Conservation (phyloP, 257 asterid genomes). For the Fraxinus excelsior region DNA sequence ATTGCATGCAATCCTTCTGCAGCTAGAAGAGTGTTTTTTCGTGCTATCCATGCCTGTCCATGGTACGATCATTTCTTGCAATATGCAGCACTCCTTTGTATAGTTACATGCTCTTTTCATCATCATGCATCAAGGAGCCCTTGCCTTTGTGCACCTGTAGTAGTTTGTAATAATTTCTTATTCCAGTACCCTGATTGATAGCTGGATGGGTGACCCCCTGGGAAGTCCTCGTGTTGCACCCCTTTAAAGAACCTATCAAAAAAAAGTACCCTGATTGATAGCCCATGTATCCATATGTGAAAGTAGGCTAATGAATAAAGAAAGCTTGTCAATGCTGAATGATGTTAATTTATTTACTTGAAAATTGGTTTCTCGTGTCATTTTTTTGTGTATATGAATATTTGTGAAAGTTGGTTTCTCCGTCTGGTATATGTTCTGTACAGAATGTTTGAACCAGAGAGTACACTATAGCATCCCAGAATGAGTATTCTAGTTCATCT, state of each 20-base stretch:
- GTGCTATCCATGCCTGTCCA: slow-evolving; percentile 96
- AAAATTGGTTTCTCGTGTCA: not conserved
- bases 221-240: too few relatives aligned
- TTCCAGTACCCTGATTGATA: too few relatives aligned
- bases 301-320: not conserved
- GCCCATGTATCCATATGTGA: not conserved
- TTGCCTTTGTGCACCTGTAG: not conserved
- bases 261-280: not conserved
- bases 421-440: not conserved
- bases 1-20: slow-evolving; percentile 56
- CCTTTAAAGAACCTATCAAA: too few relatives aligned
- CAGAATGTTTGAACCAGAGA: not conserved
- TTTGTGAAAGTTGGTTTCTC: not conserved
- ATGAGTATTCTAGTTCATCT: not conserved
- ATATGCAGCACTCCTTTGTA: not conserved
- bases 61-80: slow-evolving; percentile 54
- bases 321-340: not conserved
- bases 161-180: not conserved
- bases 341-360: not conserved
- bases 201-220: too few relatives aligned
- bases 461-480: not conserved
- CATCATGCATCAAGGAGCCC: not conserved
- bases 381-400: not conserved
- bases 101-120: not conserved
- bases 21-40: slow-evolving; percentile 85